Evolutionary conservation across 2,329 filamentous ascomycete species (phyloP), one percentile per base, ranked within the genome.

Genomic region (Neoscytalidium dimidiatum): DNA sequence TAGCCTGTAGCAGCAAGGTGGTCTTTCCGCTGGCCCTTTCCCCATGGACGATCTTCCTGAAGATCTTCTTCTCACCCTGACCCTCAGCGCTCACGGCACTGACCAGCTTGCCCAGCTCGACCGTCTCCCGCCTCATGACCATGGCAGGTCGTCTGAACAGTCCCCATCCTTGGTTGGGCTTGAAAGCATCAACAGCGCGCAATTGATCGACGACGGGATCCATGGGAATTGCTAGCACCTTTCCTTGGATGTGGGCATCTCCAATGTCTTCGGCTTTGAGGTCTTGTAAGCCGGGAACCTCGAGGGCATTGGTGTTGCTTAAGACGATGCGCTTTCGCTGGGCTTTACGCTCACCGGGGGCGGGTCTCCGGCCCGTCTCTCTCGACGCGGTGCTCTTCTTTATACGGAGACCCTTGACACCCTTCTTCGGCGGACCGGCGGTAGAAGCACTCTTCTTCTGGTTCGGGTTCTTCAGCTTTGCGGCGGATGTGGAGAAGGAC

Each of bases 241-340:
- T 85, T 38, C 91, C 92, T 9, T 85, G 80, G 58, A 86, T 84
- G 35, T 68, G 64, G 11, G 68, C 68, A 56, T 69, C 72, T 44
- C 74, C 64, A 0, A 82, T 81, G 31, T 80, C 78, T 63, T 84
- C 80, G 48, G 83, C 85, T 67, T 84, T 81, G 63, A 96, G 74
- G 56, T 89, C 84, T 66, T 84, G 79, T 70, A 96, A 82, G 11
- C 87, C 90, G 26, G 82, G 75, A 7, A 98, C 90, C 66, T 90
- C 87, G 41, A 97, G 82, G 57, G 95, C 95, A 80, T 97, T 98
- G 78, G 92, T 91, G 81, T 98, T 99, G 83, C 90, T 94, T 67
- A 99, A 87, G 66, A 96, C 88, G 72, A 99, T 92, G 70, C 92
- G 88, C 82, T 96, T 97, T 69, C 93, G 89, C 75, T 92, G 83